Conservation (phyloP, 768 basidiomycete species). For the Ramaria rubella region DNA sequence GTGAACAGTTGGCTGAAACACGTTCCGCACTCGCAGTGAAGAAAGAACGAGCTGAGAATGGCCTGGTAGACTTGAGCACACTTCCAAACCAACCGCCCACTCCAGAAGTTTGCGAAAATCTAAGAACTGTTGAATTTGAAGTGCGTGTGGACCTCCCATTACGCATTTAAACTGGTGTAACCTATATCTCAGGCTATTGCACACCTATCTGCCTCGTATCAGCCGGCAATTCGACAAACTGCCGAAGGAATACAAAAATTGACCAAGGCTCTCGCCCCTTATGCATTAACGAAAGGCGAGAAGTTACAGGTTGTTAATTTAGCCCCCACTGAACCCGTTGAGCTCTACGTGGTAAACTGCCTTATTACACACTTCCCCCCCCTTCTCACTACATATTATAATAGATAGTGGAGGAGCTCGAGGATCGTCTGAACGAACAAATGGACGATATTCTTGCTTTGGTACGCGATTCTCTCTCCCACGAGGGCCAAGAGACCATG, state of each 20-base stretch:
- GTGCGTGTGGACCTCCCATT: slow-evolving; percentile 31
- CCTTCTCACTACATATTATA: neutral
- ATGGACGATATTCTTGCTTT: slow-evolving; percentile 59
- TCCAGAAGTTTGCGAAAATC: slow-evolving; percentile 67
- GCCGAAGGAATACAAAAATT: slow-evolving; percentile 57
- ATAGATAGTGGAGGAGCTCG: slow-evolving; percentile 88
- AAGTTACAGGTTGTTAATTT: slow-evolving; percentile 91
- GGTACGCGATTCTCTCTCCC: slow-evolving; percentile 40
- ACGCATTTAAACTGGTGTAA: neutral
- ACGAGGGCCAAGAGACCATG: slow-evolving; percentile 18
- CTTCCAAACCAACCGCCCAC: slow-evolving; percentile 26
- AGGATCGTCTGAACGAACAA: slow-evolving; percentile 67
- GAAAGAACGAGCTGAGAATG: slow-evolving; percentile 59
- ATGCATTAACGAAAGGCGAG: slow-evolving; percentile 81
- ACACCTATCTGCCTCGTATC: slow-evolving; percentile 70
- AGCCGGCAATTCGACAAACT: slow-evolving; percentile 62
- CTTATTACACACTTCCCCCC: neutral
- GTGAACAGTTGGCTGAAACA: slow-evolving; percentile 60
- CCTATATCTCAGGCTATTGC: slow-evolving; percentile 61
- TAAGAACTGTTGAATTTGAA: slow-evolving; percentile 83
- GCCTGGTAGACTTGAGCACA: neutral
- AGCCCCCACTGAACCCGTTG: slow-evolving; percentile 72
- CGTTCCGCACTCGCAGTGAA: slow-evolving; percentile 68
- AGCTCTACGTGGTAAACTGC: slow-evolving; percentile 77
- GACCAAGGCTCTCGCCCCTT: slow-evolving; percentile 57